Conservation (phyloP, 805 yeast species). For the Alloascoidea hylecoeti region DNA sequence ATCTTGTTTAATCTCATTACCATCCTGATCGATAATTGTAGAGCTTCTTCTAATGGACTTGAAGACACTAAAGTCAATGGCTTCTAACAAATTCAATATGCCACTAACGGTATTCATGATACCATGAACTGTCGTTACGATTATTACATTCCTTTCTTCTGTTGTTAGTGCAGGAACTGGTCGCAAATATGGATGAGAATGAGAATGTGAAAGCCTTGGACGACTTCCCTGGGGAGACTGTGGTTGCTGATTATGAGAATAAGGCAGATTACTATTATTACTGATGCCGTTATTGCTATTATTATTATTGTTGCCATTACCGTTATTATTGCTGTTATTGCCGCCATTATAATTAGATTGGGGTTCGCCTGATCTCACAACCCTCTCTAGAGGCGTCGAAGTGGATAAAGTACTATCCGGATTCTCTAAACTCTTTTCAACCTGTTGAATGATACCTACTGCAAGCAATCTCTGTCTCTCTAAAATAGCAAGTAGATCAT, state of each 20-base stretch:
- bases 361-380: slow-evolving; percentile 5
- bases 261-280: not conserved
- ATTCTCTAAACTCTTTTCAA: slow-evolving; percentile 22
- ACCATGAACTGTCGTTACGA: slow-evolving; percentile 33
- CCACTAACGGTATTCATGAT: slow-evolving; percentile 1
- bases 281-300: too few species aligned
- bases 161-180: too few species aligned
- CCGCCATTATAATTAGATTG: too few species aligned
- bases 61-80: not conserved
- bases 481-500: not conserved
- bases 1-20: not conserved
- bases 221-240: not conserved
- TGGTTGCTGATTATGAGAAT: not conserved
- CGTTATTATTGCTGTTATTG: too few species aligned
- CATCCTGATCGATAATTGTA: not conserved
- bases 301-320: too few species aligned
- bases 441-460: slow-evolving; percentile 16
- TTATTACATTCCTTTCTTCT: slow-evolving; percentile 33
- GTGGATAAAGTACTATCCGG: slow-evolving; percentile 10
- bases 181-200: too few species aligned
- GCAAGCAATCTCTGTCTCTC: slow-evolving; percentile 1
- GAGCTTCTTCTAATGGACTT: not conserved
- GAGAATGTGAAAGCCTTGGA: not conserved
- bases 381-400: slow-evolving; percentile 16
- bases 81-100: not conserved